Percentiles rank a stretch among this genome's conserved stretches.
Evolutionary conservation across 2,329 filamentous ascomycete species (phyloP).

Genomic region (Trichoderma cornu-damae): DNA sequence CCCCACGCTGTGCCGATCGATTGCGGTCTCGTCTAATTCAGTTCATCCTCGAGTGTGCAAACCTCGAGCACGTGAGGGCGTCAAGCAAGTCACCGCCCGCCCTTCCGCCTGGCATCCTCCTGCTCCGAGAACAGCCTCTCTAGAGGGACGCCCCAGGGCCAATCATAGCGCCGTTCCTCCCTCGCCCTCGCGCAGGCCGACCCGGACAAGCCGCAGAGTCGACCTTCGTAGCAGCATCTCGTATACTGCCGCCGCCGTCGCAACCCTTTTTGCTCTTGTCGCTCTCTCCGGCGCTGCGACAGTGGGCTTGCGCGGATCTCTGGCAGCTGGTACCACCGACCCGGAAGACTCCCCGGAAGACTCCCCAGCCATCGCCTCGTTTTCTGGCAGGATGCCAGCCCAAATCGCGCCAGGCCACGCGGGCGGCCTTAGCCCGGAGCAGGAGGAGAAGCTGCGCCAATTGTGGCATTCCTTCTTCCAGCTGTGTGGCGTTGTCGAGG

Average conservation of each 20-base stretch:
- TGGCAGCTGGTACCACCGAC: background rate
- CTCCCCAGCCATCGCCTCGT: background rate
- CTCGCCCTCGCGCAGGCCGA: background rate
- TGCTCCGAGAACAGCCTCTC: background rate
- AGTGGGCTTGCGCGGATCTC: background rate
- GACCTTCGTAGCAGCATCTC: constrained; percentile 6
- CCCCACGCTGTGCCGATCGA: background rate
- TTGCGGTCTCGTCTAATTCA: background rate
- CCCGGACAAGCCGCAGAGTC: background rate
- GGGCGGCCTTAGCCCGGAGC: constrained; percentile 81
- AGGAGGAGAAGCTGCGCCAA: constrained; percentile 82
- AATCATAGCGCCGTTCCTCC: background rate
- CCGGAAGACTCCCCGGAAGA: background rate
- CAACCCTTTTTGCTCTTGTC: background rate
- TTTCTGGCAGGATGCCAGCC: constrained; percentile 4
- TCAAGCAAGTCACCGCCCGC: background rate
- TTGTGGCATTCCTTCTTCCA: constrained; percentile 75
- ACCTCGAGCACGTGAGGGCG: constrained; percentile 1
- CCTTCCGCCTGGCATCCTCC: background rate
- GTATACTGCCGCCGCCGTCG: background rate
- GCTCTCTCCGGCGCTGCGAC: background rate
- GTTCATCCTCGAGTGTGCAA: background rate
- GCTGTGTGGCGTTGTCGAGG: constrained; percentile 59
- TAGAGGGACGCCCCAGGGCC: background rate
- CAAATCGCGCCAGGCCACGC: constrained; percentile 62